Evolutionary conservation across 148 eudicot genomes (phyloP).

Genomic region (Chenopodium formosanum): DNA sequence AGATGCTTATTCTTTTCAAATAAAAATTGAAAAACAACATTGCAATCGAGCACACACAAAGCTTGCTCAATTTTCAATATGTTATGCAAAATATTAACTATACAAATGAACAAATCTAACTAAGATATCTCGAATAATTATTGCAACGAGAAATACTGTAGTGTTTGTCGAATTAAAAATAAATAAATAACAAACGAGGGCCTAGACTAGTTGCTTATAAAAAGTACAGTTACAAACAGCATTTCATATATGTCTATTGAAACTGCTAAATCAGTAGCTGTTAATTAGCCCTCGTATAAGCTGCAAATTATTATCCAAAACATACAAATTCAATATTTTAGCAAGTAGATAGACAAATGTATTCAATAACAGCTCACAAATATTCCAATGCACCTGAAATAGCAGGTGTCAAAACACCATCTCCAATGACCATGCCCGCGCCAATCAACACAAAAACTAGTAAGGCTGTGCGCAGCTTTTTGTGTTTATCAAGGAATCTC

Average conservation of each 20-base stretch:
- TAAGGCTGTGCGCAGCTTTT: slow-evolving; percentile 54
- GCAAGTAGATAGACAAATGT: neutral
- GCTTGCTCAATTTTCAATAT: neutral
- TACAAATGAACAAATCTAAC: neutral
- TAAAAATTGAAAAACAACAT: too few species aligned
- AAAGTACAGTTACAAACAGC: neutral
- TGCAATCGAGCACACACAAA: neutral
- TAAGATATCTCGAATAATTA: neutral
- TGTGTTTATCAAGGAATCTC: slow-evolving; percentile 84
- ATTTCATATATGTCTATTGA: neutral
- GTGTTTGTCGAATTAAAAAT: too few species aligned
- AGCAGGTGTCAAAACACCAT: slow-evolving; percentile 94
- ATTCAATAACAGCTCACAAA: neutral
- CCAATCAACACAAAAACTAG: slow-evolving; percentile 76
- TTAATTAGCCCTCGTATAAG: neutral
- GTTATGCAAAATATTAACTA: neutral
- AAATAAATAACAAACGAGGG: neutral
- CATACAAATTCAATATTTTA: neutral
- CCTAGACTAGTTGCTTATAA: neutral
- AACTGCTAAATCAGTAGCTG: neutral
- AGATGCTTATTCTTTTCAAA: neutral
- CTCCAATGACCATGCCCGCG: slow-evolving; percentile 95
- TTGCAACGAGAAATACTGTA: neutral
- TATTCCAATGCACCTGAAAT: slow-evolving; percentile 62
- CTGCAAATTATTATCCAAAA: neutral